These are phyloP conservation scores for Apiotrichum siamense DNA, from an alignment of 1,284 basidiomycete genomes.

Conservation along the genomic window DNA sequence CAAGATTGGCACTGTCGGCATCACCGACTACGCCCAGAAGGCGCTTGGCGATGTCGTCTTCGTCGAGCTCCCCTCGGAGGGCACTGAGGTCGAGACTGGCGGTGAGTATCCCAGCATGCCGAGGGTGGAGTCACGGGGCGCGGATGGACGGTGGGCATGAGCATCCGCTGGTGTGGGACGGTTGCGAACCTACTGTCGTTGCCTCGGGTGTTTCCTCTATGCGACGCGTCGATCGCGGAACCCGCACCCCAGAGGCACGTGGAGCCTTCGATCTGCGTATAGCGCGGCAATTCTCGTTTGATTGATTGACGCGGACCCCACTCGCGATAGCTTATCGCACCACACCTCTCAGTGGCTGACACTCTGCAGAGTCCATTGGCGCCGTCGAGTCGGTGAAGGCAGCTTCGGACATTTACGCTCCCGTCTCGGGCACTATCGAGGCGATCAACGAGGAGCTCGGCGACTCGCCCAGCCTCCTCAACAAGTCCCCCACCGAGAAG, in stretches of 20 bases:
- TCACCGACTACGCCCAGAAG: slow-evolving; percentile 91
- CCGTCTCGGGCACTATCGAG: slow-evolving; percentile 75
- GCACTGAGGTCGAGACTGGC: slow-evolving; percentile 64
- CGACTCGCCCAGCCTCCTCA: slow-evolving; percentile 70
- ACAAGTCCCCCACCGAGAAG: slow-evolving; percentile 79
- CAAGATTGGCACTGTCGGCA: slow-evolving; percentile 74
- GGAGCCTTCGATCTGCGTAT: too few relatives aligned
- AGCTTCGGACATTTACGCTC: slow-evolving; percentile 94
- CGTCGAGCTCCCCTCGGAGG: slow-evolving; percentile 80
- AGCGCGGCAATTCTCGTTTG: too few relatives aligned
- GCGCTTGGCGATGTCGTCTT: slow-evolving; percentile 95
- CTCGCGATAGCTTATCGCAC: not conserved
- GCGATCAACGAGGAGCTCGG: slow-evolving; percentile 72
- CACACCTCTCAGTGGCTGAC: too few relatives aligned
- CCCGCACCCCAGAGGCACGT: too few relatives aligned
- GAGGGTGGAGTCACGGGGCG: not conserved
- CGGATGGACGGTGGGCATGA: too few relatives aligned
- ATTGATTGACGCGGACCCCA: not conserved
- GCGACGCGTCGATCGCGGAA: too few relatives aligned
- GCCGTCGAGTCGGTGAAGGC: slow-evolving; percentile 98
- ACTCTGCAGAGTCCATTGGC: slow-evolving; percentile 71
- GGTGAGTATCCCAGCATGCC: slow-evolving; percentile 53
- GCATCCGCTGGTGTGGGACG: too few relatives aligned
- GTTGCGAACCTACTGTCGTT: too few relatives aligned
- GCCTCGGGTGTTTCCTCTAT: too few relatives aligned